These are phyloP conservation scores for Beauveria pseudobassiana DNA, from an alignment of 2,329 filamentous ascomycete species.

Conservation along the genomic window DNA sequence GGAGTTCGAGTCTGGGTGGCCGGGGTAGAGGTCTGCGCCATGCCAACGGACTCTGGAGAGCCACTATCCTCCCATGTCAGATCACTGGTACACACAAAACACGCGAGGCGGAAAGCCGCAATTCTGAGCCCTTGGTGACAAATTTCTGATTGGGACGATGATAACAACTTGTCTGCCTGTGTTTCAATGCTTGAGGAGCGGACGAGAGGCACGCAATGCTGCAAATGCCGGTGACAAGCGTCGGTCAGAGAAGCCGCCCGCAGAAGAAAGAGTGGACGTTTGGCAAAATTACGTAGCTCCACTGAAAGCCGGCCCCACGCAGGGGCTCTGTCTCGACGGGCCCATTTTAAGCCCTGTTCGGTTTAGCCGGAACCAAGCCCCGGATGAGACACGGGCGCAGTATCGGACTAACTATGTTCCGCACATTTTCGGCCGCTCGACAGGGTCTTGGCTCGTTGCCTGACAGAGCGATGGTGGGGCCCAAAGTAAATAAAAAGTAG, in stretches of 20 bases:
- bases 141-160: neutral
- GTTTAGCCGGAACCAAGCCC: slow-evolving; percentile 3
- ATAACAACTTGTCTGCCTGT: neutral
- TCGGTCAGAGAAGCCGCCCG: neutral
- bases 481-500: slow-evolving; percentile 40
- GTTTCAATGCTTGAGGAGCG: neutral
- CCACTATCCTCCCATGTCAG: slow-evolving; percentile 6
- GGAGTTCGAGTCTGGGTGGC: slow-evolving; percentile 31
- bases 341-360: neutral
- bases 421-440: slow-evolving; percentile 12
- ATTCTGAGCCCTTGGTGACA: neutral
- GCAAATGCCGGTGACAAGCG: slow-evolving; percentile 1
- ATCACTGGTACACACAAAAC: no score
- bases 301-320: neutral
- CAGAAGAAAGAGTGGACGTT: neutral
- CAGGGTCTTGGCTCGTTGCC: slow-evolving; percentile 24
- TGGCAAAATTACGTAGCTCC: slow-evolving; percentile 6
- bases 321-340: neutral
- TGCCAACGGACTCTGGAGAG: slow-evolving; percentile 19
- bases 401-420: slow-evolving; percentile 12
- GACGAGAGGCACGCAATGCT: neutral
- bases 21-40: slow-evolving; percentile 40
- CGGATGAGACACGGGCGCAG: neutral
- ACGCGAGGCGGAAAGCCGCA: neutral
- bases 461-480: slow-evolving; percentile 27